A percentile compares a stretch with the other conserved stretches of the same genome.
These are phyloP conservation scores for Barbarea vulgaris DNA, from an alignment of 345 rosid genomes.

Conservation along the genomic window DNA sequence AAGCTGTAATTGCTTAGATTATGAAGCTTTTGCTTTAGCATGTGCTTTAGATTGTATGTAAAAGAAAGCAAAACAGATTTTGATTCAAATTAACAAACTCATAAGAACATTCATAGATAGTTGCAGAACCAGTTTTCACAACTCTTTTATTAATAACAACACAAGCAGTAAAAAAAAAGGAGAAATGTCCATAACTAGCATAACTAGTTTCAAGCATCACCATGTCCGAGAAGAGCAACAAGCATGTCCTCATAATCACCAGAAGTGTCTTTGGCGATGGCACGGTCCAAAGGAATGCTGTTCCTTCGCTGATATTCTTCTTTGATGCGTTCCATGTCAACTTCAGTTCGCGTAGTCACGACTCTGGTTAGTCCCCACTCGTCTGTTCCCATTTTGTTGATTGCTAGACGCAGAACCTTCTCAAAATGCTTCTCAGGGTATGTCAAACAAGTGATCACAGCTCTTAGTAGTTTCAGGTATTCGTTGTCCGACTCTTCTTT, in stretches of 20 bases:
- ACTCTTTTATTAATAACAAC: conserved; percentile 29
- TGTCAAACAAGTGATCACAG: conserved; percentile 61
- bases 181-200: neutral
- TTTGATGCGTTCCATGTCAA: conserved; percentile 66
- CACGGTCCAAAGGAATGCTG: conserved; percentile 60
- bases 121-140: conserved; percentile 29
- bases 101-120: conserved; percentile 12
- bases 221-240: conserved; percentile 58
- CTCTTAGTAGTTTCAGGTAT: conserved; percentile 58
- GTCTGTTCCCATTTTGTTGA: conserved; percentile 71
- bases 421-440: conserved; percentile 65
- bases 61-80: conserved; percentile 8
- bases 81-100: conserved; percentile 45
- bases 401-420: conserved; percentile 64
- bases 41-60: conserved; percentile 34
- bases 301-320: conserved; percentile 66
- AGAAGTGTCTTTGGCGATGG: conserved; percentile 62
- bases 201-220: conserved; percentile 44
- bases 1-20: conserved; percentile 31
- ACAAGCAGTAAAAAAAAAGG: neutral
- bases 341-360: conserved; percentile 69
- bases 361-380: conserved; percentile 80
- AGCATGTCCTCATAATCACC: conserved; percentile 75
- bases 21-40: conserved; percentile 39
- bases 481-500: conserved; percentile 61